Percentiles rank a stretch among this genome's conserved stretches.
These are phyloP conservation scores for Diaporthe ilicicola DNA, from an alignment of 2,329 filamentous ascomycete species.

Conservation along the genomic window DNA sequence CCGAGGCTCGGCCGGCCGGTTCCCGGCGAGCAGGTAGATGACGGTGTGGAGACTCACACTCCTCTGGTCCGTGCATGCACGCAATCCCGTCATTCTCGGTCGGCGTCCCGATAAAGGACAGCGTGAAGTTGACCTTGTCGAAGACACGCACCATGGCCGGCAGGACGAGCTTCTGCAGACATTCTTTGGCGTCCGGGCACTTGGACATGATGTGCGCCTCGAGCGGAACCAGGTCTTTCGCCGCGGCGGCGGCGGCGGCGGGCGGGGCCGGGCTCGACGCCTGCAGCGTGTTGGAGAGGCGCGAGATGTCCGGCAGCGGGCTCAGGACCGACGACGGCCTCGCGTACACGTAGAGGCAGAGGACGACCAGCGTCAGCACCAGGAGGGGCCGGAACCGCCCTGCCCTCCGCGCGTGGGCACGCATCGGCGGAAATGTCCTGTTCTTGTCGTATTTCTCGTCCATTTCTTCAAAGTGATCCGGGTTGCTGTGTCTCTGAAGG, in stretches of 20 bases:
- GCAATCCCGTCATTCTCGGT: conserved; percentile 82
- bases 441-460: conserved; percentile 28
- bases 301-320: conserved; percentile 32
- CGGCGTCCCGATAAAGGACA: conserved; percentile 88
- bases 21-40: neutral
- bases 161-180: conserved; percentile 80
- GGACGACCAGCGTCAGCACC: conserved; percentile 23
- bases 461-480: conserved; percentile 3
- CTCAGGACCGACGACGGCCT: conserved; percentile 22
- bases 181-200: conserved; percentile 91
- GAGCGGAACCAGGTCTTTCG: conserved; percentile 69
- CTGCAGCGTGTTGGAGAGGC: conserved; percentile 23
- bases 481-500: neutral
- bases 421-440: conserved; percentile 24
- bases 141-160: conserved; percentile 85
- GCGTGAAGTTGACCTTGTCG: conserved; percentile 87
- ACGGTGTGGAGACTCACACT: conserved; percentile 61
- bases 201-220: conserved; percentile 98
- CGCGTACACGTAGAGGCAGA: conserved; percentile 31
- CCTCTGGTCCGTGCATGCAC: conserved; percentile 88
- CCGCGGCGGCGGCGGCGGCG: neutral
- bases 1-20: neutral
- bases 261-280: neutral
- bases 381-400: conserved; percentile 30
- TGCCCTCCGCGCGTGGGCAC: conserved; percentile 11